Base-by-base conservation (phyloP, 2,329 filamentous ascomycete genomes). In the Trematosphaeria pertusa region DNA sequence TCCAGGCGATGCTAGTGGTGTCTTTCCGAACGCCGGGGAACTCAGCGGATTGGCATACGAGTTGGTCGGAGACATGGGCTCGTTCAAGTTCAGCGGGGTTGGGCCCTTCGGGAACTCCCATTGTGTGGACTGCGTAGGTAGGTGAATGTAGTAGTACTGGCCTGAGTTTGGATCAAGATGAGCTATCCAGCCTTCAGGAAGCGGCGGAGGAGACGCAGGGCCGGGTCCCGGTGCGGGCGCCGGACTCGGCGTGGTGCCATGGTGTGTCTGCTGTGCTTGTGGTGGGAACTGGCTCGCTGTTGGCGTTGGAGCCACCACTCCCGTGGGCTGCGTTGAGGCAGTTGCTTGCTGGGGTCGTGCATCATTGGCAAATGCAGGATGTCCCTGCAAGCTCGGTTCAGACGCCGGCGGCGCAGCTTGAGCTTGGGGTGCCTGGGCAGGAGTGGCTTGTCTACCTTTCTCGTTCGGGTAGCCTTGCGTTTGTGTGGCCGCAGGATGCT, bases 51-150 rank as follows among this genome's bases (percentile, higher is more conserved):
- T 72, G n/a, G 71, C 73, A 45, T 74, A 75, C 3, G 75, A 74
- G 5, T 85, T 84, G 1, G 87, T 87, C 0, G 93, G 93, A 5
- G 93, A 97, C 46, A 97, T 75, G 0, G 93, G 93, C 12, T 88
- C 82, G 49, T 95, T 91, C 54, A 96, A 83, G 53, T 90, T 89
- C 43, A 97, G 80, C 1, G 93, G 93, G 18, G 91, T 96, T 0
- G 92, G 92, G 0, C 93, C 93, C 74, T 97, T 97, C 20, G 94
- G 94, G 59, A 97, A 97, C 65, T 99, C 94, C 94, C 94, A 99
- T 69, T 99, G 94, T 0, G 94, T 99, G 2, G 92, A 91, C 68
- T 97, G 94, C 0, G 90, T 92, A 1, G 92, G 89, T 21, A 99
- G 81, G 70, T 99, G 94, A 49, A 99, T 99, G 66, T 99, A 99